Conservation (phyloP, 371 early-diverging fungal species). For the Mortierella sp. region DNA sequence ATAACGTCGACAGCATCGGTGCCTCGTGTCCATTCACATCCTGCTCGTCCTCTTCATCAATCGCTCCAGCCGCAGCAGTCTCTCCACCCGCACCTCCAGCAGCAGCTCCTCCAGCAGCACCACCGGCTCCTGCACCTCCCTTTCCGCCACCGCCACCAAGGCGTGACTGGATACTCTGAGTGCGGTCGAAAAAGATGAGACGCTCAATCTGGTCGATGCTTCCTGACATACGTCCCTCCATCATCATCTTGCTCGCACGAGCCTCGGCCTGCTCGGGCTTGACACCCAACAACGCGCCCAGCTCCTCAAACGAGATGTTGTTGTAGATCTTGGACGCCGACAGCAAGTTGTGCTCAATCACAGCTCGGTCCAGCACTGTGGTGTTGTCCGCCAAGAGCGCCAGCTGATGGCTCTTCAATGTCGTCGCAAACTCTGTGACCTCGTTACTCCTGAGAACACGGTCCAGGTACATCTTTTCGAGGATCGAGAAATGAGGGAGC, state of each 20-base stretch:
- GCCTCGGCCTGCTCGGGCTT: conserved; percentile 87
- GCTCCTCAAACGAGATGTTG: conserved; percentile 87
- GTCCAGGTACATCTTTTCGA: conserved; percentile 94
- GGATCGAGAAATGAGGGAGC: conserved; percentile 75
- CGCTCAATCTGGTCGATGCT: conserved; percentile 92
- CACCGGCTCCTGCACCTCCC: conserved; percentile 37
- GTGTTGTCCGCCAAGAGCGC: conserved; percentile 77
- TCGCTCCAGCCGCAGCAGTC: conserved; percentile 30
- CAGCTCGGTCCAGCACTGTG: conserved; percentile 93
- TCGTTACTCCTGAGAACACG: conserved; percentile 84
- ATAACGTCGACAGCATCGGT: conserved; percentile 57
- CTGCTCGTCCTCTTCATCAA: conserved; percentile 47
- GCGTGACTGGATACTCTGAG: conserved; percentile 42
- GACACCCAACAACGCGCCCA: conserved; percentile 84
- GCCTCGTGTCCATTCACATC: conserved; percentile 45
- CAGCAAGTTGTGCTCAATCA: conserved; percentile 94
- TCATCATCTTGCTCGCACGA: conserved; percentile 90
- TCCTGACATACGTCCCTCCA: conserved; percentile 89
- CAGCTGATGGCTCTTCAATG: conserved; percentile 85
- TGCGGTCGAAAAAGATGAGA: conserved; percentile 86
- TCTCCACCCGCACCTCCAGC: conserved; percentile 17
- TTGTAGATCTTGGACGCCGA: conserved; percentile 90
- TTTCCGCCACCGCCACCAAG: conserved; percentile 42
- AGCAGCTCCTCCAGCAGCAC: conserved; percentile 33
- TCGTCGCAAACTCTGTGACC: conserved; percentile 81